Evolutionary conservation across 805 yeast genomes (phyloP).

Genomic region (Yamadazyma akitaensis): DNA sequence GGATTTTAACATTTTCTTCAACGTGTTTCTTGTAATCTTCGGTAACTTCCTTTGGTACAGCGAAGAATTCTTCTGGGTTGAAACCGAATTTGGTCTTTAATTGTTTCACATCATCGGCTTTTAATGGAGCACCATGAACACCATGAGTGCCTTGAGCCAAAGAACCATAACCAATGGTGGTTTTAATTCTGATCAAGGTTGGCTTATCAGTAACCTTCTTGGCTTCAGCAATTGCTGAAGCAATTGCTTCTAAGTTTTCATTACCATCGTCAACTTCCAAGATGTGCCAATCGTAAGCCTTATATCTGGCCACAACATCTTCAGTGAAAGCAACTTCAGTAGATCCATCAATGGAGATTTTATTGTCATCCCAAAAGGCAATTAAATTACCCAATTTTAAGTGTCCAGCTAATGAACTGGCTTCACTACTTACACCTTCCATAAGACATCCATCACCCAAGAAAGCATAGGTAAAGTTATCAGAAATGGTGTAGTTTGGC

Average conservation of each 20-base stretch:
- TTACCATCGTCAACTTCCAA: constrained; percentile 76
- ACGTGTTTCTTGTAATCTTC: constrained; percentile 60
- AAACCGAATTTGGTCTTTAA: constrained; percentile 81
- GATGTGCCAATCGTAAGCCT: constrained; percentile 93
- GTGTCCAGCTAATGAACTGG: constrained; percentile 93
- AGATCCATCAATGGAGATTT: constrained; percentile 93
- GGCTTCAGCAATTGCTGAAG: constrained; percentile 76
- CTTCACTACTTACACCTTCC: constrained; percentile 97
- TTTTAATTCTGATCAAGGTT: constrained; percentile 80
- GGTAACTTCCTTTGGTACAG: constrained; percentile 79
- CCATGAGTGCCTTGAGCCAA: constrained; percentile 77
- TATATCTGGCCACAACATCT: constrained; percentile 79
- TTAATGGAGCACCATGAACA: constrained; percentile 96
- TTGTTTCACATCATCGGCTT: constrained; percentile 86
- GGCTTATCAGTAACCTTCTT: constrained; percentile 77
- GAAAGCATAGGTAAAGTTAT: constrained; percentile 73
- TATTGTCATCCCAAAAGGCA: constrained; percentile 95
- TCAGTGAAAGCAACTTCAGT: constrained; percentile 90
- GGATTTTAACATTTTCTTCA: constrained; percentile 61
- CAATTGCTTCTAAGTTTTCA: constrained; percentile 67
- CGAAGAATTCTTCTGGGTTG: constrained; percentile 77
- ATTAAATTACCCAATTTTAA: constrained; percentile 88
- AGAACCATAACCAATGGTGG: constrained; percentile 95
- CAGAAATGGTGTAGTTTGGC: constrained; percentile 70
- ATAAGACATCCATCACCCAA: constrained; percentile 96